These are phyloP conservation scores for Aureobasidium pullulans DNA, from an alignment of 2,329 filamentous ascomycete species.

Conservation along the genomic window DNA sequence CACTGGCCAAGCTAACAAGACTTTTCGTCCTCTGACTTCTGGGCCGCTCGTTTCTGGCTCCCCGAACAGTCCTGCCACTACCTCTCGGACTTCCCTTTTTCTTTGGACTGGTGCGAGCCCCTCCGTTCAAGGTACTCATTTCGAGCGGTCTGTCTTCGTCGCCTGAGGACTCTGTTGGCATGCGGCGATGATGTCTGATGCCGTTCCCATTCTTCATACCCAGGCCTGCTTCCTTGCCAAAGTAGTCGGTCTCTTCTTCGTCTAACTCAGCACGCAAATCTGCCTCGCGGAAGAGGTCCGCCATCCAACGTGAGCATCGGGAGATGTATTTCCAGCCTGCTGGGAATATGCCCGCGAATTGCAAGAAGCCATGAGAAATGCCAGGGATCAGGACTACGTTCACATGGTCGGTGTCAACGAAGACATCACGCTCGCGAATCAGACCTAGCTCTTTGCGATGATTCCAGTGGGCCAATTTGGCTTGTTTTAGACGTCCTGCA, in stretches of 20 bases:
- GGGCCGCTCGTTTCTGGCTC: constrained; percentile 19
- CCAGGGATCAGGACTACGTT: constrained; percentile 82
- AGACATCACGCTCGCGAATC: constrained; percentile 40
- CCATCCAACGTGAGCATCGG: constrained; percentile 72
- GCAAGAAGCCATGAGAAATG: constrained; percentile 87
- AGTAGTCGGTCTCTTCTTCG: constrained; percentile 20
- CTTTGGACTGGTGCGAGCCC: constrained; percentile 17
- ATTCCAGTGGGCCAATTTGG: constrained; percentile 54
- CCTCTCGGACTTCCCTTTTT: constrained; percentile 9
- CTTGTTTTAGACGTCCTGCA: constrained; percentile 76
- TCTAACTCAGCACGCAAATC: constrained; percentile 26
- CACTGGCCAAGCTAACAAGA: constrained; percentile 39
- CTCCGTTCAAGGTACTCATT: constrained; percentile 47
- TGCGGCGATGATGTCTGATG: constrained; percentile 39
- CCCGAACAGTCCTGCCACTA: constrained; percentile 14
- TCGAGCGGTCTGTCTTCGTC: constrained; percentile 79
- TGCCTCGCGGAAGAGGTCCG: constrained; percentile 59
- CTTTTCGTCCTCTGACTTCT: constrained; percentile 31
- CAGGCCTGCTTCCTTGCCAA: constrained; percentile 9
- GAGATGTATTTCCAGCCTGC: constrained; percentile 85
- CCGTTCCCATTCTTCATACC: neutral
- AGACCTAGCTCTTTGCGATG: constrained; percentile 51
- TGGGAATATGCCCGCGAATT: constrained; percentile 81
- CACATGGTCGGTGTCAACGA: constrained; percentile 66
- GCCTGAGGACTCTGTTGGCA: constrained; percentile 55